Conservation (phyloP, 2,329 filamentous ascomycete genomes). For the Aspergillus pseudoviridinutans region DNA sequence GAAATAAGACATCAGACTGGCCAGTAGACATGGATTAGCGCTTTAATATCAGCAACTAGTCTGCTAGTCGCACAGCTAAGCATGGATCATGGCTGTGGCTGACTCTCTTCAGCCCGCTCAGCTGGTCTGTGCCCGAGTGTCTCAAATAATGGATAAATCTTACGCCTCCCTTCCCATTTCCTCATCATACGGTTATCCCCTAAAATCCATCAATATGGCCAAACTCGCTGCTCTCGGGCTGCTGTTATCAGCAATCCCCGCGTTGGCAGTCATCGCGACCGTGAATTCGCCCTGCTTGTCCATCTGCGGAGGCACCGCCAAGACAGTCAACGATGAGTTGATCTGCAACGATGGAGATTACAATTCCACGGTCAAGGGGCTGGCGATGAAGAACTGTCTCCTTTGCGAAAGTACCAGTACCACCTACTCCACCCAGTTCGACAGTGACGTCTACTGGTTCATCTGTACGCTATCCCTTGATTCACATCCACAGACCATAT, state of each 20-base stretch:
- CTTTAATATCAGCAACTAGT: not conserved
- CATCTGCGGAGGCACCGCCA: not conserved
- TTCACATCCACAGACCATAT: not conserved
- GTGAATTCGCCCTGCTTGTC: not conserved
- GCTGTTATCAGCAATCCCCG: not conserved
- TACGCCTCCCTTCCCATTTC: not conserved
- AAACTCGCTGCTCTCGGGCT: not conserved
- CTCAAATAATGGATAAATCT: not conserved
- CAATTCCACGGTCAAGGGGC: not conserved
- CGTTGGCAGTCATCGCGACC: not conserved
- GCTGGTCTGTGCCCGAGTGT: not conserved
- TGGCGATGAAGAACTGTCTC: slow-evolving; percentile 1
- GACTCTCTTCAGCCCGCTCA: not conserved
- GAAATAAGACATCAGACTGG: not conserved
- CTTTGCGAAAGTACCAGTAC: slow-evolving; percentile 1
- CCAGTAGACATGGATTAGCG: not conserved
- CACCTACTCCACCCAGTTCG: not conserved
- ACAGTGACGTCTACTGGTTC: not conserved
- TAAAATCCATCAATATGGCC: not conserved
- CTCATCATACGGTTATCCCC: not conserved
- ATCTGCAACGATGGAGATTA: not conserved
- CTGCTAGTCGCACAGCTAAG: not conserved
- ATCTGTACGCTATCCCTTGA: not conserved
- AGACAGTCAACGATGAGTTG: not conserved
- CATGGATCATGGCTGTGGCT: not conserved